Base-by-base conservation (phyloP, 1,139 yeast genomes). In the Sugiyamaella xylanicola region DNA sequence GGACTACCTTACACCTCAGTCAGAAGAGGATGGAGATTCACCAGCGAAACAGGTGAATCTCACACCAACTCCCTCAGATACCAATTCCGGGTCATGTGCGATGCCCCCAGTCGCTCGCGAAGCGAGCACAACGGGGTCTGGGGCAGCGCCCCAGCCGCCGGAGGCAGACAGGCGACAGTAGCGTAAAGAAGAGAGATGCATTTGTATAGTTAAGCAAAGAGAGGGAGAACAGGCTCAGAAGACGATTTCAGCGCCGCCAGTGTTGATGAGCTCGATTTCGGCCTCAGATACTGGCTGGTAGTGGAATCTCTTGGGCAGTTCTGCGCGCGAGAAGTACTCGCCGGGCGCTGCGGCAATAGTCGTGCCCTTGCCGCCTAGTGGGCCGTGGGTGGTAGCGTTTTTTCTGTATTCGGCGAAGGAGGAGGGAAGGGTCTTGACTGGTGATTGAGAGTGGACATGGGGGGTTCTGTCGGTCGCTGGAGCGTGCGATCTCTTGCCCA, bases 231-330 rank as follows among this genome's bases (percentile, higher is more conserved):
- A 11, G 16, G 27, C 3, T 53, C 60, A 66, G 56, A 62, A 68
- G 35, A 68, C 63, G 16, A 58, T 48, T 43, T 65, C 84, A 43
- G 95, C 95, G 61, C 96, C 96, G 49, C 97, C 97, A 54, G 80
- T 78, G 65, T 82, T 78, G 65, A 90, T 82, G 61, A 82, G 79
- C 8, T 86, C 96, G 50, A 86, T 82, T 71, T 90, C 97, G n/a
- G 67, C 62, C 22, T 82, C 87, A 56, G 81, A 82, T 29, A 88
- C 77, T 3, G 77, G 74, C 53, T 76, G 75, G 72, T 85, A 87
- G 72, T 84, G 84, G 75, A 87, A 88, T 69, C 92, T 81, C 57
- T 73, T 61, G 1, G 97, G 89, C 59, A 90, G 79, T 59, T 85
- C 81, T 53, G 82, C 74, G 67, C 93, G 79, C 40, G 91, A 77